Evolutionary conservation across 495 filamentous ascomycete species (phyloP), one percentile per base, ranked within the genome.

Genomic region (Lepidopterella palustris): DNA sequence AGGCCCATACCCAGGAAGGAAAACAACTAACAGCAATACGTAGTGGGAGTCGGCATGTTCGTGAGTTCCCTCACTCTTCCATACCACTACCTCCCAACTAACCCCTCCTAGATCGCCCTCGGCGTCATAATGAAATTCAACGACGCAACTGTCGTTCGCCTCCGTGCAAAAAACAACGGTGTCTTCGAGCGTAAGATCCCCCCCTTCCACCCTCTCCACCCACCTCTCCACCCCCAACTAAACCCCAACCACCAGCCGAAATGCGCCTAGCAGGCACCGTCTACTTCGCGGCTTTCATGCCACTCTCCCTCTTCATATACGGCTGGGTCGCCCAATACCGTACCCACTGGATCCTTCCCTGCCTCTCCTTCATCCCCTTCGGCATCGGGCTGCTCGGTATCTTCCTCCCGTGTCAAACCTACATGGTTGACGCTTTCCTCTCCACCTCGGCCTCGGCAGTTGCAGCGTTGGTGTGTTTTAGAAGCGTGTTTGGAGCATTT

Each of bases 281-380:
- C 39, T 59, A 59, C 52, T 62, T 48, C 42, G 59, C 60, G 20
- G 49, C 55, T 25, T 55, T 62, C 45, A 59, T 66, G 55, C 59
- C 59, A 6, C 2, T 63, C 50, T 55, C 53, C 4, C 51, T 66
- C 35, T 63, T 66, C 60, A 35, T 59, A 8, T 66, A 66, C 52
- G 63, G 63, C 25, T 66, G 60, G 63, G 56, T 55, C 4, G 55
- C 60, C 21, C 55, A 55, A 18, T 20, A 23, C 13, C 13, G 29
- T 0, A 47, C 62, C 23, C 61, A 67, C 53, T 64, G 63, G 58
- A 63, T 54, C 20, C 77, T 79, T 20, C 83, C 84, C 3, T 79
- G 84, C 21, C 75, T 86, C 24, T 81, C 81, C 0, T 74, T 75
- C 4, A 64, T 74, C 0, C 68, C 81, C 13, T 79, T 84, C 42